A percentile compares a stretch with the other conserved stretches of the same genome.
Evolutionary conservation across 2,329 filamentous ascomycete genomes (phyloP).

Genomic region (Fusarium acutatum): DNA sequence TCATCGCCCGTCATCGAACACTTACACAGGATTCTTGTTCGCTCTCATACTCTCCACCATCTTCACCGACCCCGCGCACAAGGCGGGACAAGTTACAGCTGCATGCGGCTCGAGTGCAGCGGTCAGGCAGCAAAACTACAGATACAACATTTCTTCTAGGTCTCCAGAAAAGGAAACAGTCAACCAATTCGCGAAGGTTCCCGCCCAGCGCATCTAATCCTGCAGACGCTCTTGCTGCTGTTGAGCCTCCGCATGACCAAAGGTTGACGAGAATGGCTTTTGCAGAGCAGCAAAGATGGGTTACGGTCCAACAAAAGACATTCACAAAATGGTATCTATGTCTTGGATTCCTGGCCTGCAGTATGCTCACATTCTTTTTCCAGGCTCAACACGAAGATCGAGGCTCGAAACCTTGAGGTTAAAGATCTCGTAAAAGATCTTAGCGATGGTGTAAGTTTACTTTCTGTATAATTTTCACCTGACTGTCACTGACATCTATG

Average conservation of each 20-base stretch:
- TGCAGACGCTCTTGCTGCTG: constrained; percentile 54
- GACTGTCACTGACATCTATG: not conserved
- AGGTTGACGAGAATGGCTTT: constrained; percentile 68
- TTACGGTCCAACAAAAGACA: constrained; percentile 94
- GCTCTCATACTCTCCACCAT: constrained; percentile 34
- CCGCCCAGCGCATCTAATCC: constrained; percentile 49
- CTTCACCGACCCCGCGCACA: constrained; percentile 48
- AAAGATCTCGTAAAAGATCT: constrained; percentile 89
- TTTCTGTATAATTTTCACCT: not conserved
- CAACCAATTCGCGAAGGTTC: constrained; percentile 35
- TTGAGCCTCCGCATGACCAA: constrained; percentile 60
- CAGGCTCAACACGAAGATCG: constrained; percentile 96
- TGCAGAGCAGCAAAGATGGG: constrained; percentile 72
- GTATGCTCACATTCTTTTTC: constrained; percentile 11
- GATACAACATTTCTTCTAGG: constrained; percentile 32
- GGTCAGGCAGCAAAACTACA: constrained; percentile 51
- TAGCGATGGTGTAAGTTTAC: constrained; percentile 84
- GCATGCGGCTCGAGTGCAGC: constrained; percentile 59
- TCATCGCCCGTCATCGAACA: constrained; percentile 31
- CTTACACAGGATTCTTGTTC: constrained; percentile 32
- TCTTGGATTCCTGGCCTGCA: not conserved
- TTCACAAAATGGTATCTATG: constrained; percentile 87
- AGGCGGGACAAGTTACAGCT: constrained; percentile 58
- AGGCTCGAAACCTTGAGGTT: constrained; percentile 78
- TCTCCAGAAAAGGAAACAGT: constrained; percentile 33